Conservation (phyloP, 345 rosid species). For the Raphanus raphanistrum region DNA sequence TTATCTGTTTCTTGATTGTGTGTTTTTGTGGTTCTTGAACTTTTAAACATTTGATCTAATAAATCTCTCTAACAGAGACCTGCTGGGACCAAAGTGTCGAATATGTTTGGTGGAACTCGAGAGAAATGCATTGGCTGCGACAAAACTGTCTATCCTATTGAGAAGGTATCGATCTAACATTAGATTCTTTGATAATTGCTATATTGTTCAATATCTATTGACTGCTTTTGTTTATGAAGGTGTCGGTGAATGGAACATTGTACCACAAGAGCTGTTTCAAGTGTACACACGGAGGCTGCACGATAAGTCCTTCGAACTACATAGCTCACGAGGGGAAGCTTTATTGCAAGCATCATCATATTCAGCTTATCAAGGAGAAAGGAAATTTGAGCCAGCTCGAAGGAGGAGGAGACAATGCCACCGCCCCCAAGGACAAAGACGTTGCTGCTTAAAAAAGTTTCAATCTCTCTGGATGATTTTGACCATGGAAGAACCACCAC, state of each 20-base stretch:
- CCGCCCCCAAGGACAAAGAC: conserved; percentile 40
- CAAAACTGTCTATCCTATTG: conserved; percentile 87
- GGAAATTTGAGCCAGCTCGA: conserved; percentile 97
- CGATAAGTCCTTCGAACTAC: conserved; percentile 91
- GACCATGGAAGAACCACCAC: conserved; percentile 13
- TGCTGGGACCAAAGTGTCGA: conserved; percentile 67
- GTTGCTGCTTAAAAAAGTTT: conserved; percentile 26
- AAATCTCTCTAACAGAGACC: conserved; percentile 59
- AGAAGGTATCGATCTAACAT: conserved; percentile 51
- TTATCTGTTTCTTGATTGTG: conserved; percentile 3
- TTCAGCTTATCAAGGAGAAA: conserved; percentile 89
- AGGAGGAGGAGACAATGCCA: conserved; percentile 49
- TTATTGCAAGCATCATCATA: conserved; percentile 96
- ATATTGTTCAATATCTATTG: not conserved
- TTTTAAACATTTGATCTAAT: conserved; percentile 6
- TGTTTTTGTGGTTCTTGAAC: conserved; percentile 12
- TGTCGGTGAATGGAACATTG: conserved; percentile 89
- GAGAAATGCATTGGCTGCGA: conserved; percentile 89
- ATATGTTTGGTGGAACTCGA: conserved; percentile 91
- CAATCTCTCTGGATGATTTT: conserved; percentile 1
- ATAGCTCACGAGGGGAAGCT: conserved; percentile 93
- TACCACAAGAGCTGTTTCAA: conserved; percentile 99
- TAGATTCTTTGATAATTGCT: not conserved
- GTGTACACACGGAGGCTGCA: conserved; percentile 97
- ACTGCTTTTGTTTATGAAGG: conserved; percentile 45